Percentiles rank a stretch among this genome's conserved stretches.
Evolutionary conservation across 2,329 filamentous ascomycete genomes (phyloP).

Genomic region (Hypoxylon sp.): DNA sequence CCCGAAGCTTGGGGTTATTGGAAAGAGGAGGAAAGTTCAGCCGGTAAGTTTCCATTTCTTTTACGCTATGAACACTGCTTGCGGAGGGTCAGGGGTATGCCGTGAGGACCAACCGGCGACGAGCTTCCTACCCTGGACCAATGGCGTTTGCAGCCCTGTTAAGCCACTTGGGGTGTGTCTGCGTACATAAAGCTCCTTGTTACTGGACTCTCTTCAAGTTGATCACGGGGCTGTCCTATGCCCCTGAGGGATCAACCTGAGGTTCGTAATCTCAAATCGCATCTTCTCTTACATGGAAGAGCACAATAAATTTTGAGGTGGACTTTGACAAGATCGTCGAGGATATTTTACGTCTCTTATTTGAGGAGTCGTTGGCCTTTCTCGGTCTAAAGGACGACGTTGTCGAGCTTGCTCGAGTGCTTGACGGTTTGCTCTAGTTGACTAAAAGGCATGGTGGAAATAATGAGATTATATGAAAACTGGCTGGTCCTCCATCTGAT

Average conservation of each 20-base stretch:
- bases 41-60: conserved; percentile 67
- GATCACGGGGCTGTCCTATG: not conserved
- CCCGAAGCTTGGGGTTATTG: conserved; percentile 77
- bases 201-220: not conserved
- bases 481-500: conserved; percentile 14
- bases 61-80: not conserved
- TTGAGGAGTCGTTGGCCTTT: conserved; percentile 33
- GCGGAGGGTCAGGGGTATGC: not conserved
- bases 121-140: not conserved
- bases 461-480: conserved; percentile 22
- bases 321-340: conserved; percentile 20
- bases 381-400: conserved; percentile 40
- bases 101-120: not conserved
- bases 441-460: conserved; percentile 20
- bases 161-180: conserved; percentile 6
- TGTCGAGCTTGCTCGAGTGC: conserved; percentile 34
- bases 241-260: not conserved
- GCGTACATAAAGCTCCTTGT: not conserved
- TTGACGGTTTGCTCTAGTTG: conserved; percentile 15
- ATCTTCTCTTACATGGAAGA: conserved; percentile 41
- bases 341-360: conserved; percentile 38
- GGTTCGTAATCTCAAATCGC: not conserved
- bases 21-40: conserved; percentile 93
- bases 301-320: conserved; percentile 26
- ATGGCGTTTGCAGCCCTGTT: conserved; percentile 8